Evolutionary conservation across 164 flowering plant species (phyloP).

Genomic region (Vitis vinifera): ASM3070453v1 NC_081810.1:371001-371500

Average conservation of each 20-base stretch:
- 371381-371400: background rate
- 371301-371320: too few relatives aligned
- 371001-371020: conserved; percentile 4
- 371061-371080: conserved; percentile 10
- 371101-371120: background rate
- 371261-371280: too few relatives aligned
- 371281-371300: too few relatives aligned
- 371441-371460: background rate
- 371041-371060: conserved; percentile 5
- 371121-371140: background rate
- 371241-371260: background rate
- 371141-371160: background rate
- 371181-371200: background rate
- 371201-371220: background rate
- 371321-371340: too few relatives aligned
- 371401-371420: background rate
- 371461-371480: conserved; percentile 47
- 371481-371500: conserved; percentile 63
- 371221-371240: background rate
- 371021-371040: conserved; percentile 7
- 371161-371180: conserved; percentile 6
- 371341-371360: too few relatives aligned
- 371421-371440: background rate
- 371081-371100: conserved; percentile 11
- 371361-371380: too few relatives aligned